These are phyloP conservation scores for Prinsepia uniflora DNA, from an alignment of 306 rosid genomes.

Conservation along the genomic window DNA sequence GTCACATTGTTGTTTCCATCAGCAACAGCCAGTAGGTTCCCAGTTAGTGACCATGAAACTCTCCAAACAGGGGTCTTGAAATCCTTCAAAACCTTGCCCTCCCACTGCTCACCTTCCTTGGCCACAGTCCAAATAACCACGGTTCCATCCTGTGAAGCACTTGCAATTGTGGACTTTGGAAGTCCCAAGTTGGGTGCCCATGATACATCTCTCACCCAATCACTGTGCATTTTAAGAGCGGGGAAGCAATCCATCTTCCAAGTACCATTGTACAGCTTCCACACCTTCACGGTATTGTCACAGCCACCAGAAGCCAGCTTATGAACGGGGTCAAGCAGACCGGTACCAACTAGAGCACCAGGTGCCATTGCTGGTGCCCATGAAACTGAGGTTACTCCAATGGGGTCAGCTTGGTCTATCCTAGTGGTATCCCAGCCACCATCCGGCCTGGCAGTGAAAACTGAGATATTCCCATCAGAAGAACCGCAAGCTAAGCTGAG, in stretches of 20 bases:
- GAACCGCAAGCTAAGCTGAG: conserved; percentile 89
- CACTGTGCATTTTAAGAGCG: conserved; percentile 78
- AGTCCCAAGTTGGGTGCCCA: conserved; percentile 99
- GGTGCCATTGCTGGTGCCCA: conserved; percentile 94
- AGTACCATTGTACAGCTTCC: conserved; percentile 68
- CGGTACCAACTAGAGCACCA: conserved; percentile 73
- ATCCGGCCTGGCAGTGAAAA: conserved; percentile 72
- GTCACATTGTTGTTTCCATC: conserved; percentile 74
- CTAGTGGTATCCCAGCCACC: conserved; percentile 87
- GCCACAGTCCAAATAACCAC: conserved; percentile 79
- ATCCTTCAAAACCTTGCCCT: conserved; percentile 68
- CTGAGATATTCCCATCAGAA: conserved; percentile 83
- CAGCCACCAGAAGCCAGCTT: conserved; percentile 92
- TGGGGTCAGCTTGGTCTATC: conserved; percentile 85
- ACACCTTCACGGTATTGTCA: conserved; percentile 83
- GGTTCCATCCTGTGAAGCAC: conserved; percentile 81
- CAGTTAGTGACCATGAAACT: conserved; percentile 94
- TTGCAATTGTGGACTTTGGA: conserved; percentile 82
- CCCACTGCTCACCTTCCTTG: conserved; percentile 91
- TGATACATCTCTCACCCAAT: conserved; percentile 88
- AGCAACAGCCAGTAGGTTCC: conserved; percentile 84
- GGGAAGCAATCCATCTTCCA: conserved; percentile 95
- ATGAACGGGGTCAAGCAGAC: conserved; percentile 70
- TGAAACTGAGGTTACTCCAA: conserved; percentile 89
- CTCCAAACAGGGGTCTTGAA: conserved; percentile 86